Evolutionary conservation across 2,329 filamentous ascomycete species (phyloP).

Genomic region (Pestalotiopsis sp.): DNA sequence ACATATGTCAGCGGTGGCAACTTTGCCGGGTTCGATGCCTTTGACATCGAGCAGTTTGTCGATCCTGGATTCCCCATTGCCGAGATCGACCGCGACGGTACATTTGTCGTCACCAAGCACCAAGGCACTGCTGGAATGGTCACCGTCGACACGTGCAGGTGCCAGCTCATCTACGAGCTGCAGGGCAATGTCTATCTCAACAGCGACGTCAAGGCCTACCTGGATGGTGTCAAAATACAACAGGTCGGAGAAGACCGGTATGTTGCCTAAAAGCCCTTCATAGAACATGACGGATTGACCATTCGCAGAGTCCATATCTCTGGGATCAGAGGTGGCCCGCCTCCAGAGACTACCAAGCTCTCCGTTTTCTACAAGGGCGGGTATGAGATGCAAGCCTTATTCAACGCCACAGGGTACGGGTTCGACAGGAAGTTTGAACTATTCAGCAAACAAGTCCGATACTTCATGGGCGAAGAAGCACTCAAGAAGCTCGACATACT

Average conservation of each 20-base stretch:
- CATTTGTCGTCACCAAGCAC: conserved; percentile 22
- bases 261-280: conserved; percentile 31
- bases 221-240: conserved; percentile 30
- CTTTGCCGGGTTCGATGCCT: conserved; percentile 43
- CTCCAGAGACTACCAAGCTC: conserved; percentile 20
- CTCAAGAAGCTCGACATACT: conserved; percentile 24
- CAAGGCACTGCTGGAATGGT: conserved; percentile 25
- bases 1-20: conserved; percentile 47
- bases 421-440: conserved; percentile 18
- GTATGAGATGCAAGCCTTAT: conserved; percentile 2
- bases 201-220: conserved; percentile 40
- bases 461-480: conserved; percentile 26
- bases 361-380: conserved; percentile 7
- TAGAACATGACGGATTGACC: conserved; percentile 33
- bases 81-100: conserved; percentile 9
- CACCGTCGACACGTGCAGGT: conserved; percentile 31
- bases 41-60: conserved; percentile 41
- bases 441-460: conserved; percentile 31
- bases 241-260: conserved; percentile 22
- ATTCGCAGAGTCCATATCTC: conserved; percentile 24
- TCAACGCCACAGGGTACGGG: conserved; percentile 14
- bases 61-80: conserved; percentile 25
- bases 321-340: conserved; percentile 20
- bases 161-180: conserved; percentile 48
- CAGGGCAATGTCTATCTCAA: conserved; percentile 50